Evolutionary conservation across 805 yeast genomes (phyloP), one percentile per base, ranked within the genome.

Genomic region (Danielia oregonensis): DNA sequence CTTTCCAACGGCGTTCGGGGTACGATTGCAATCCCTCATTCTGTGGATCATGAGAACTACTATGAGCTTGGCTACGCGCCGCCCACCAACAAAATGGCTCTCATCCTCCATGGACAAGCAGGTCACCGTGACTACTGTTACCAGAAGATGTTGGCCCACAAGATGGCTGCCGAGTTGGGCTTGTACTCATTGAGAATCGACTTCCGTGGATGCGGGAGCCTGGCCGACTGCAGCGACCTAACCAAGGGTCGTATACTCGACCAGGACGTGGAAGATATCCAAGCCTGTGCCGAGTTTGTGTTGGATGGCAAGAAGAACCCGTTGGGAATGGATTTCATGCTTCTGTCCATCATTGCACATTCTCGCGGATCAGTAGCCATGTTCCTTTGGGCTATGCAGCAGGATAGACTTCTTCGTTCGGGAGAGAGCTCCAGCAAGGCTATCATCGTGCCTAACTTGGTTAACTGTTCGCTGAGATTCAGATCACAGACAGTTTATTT

Each of bases 41-140:
- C 65, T 0, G 57, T 36, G 3, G 57, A 53, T 28, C 39, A 42
- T 1, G 55, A 48, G 6, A 42, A 52, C 31, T 54, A 52, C 7
- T 49, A 47, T 35, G 46, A 39, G 21, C 49, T 48, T 7, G 60
- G 57, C 1, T 50, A 43, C 29, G 61, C 63, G 6, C 72, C 72
- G 3, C 54, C 68, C 5, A 70, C 74, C 5, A 70, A 64, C 37
- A 69, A 73, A 39, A 65, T 74, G 25, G 86, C 81, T 0, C 52
- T 88, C 5, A 52, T 88, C 12, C 45, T 78, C n/a, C 97, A 89
- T 55, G 97, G 97, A 1, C 82, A 76, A 42, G 89, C 80, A 1
- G 94, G 95, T 0, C 94, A 89, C 54, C 76, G 86, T 45, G 76
- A 84, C 62, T 82, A 86, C 54, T 78, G 86, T 39, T 88, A 82